Base-by-base conservation (phyloP, 345 rosid species). In the Eucalyptus sp. region DNA sequence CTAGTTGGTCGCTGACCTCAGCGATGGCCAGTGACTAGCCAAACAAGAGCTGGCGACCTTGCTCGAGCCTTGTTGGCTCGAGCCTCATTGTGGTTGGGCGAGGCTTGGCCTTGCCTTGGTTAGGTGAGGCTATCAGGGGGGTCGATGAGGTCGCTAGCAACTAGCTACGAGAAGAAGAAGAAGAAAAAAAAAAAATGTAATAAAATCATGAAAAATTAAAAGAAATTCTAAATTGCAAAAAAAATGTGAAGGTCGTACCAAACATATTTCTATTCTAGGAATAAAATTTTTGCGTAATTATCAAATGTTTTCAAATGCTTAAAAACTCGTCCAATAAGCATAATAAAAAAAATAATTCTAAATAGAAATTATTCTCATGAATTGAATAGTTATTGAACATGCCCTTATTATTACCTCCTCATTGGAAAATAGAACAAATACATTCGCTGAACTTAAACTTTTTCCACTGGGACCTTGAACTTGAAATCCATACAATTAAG, bases 281-380 rank as follows among this genome's bases (percentile, higher is more conserved):
- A 49, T 49, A 49, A 4, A 12, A 12, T 1, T 12, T 12, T 12
- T 49, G 50, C 4, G 5, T 49, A 49, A 49, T 49, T 12, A 4
- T 14, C 5, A 49, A 49, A 49, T 12, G 0, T 49, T 49, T 49
- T 49, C 1, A 2, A 12, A 49, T 49, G 14, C 50, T 49, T 49
- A 49, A 49, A 49, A 49, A 49, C 50, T 49, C 5, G 5, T 12
- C 2, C 50, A 12, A 49, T 5, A 49, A 49, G 50, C 50, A 51
- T 1, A 17, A 51, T 51, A 7, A 18, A 18, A 6, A 15, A 17
- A 17, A 14, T 6, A 5, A 52, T 52, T 52, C 0, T 18, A 8
- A 52, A 1, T 0, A 18, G 0, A 52, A 20, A 52, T 52, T 52
- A 52, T 52, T 18, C 1, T 1, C 2, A 1, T 0, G 1, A 18